Evolutionary conservation across 257 asterid species (phyloP).

Genomic region (Vinca minor): DNA sequence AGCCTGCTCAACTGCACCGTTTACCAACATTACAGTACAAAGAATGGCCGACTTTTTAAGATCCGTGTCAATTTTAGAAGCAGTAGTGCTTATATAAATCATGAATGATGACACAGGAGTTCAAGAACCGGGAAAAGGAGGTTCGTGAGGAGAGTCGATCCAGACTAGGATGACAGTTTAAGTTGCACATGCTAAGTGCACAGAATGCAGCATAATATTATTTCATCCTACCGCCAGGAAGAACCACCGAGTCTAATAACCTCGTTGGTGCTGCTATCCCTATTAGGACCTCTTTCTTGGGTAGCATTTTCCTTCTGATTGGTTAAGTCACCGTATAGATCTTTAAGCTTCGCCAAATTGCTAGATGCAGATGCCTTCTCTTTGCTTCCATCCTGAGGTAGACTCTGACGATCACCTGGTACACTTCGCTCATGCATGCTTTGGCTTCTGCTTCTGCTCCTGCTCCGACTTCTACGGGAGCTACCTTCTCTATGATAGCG

Average conservation of each 20-base stretch:
- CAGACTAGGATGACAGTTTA: not conserved
- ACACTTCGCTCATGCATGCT: slow-evolving; percentile 35
- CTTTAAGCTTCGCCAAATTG: slow-evolving; percentile 88
- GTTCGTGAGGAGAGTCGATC: not conserved
- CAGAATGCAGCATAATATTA: not conserved
- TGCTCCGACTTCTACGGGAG: slow-evolving; percentile 45
- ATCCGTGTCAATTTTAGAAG: not conserved
- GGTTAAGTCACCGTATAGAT: slow-evolving; percentile 69
- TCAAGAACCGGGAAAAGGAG: not conserved
- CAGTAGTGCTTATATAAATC: not conserved
- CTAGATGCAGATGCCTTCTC: slow-evolving; percentile 56
- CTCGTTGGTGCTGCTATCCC: slow-evolving; percentile 67
- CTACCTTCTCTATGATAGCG: slow-evolving; percentile 36
- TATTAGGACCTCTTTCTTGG: slow-evolving; percentile 31
- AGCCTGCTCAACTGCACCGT: slow-evolving; percentile 7
- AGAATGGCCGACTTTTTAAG: not conserved
- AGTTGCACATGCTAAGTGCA: not conserved
- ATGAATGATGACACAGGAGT: too few relatives aligned
- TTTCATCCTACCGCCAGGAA: slow-evolving; percentile 55
- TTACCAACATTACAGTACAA: not conserved
- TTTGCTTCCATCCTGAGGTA: slow-evolving; percentile 36
- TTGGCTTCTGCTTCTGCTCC: slow-evolving; percentile 46
- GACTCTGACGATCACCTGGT: slow-evolving; percentile 37
- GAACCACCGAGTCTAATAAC: slow-evolving; percentile 94
- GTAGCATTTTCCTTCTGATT: slow-evolving; percentile 49